Percentiles rank a stretch among this genome's conserved stretches.
Evolutionary conservation across 768 basidiomycete genomes (phyloP).

Genomic region (Asterophora parasitica): DNA sequence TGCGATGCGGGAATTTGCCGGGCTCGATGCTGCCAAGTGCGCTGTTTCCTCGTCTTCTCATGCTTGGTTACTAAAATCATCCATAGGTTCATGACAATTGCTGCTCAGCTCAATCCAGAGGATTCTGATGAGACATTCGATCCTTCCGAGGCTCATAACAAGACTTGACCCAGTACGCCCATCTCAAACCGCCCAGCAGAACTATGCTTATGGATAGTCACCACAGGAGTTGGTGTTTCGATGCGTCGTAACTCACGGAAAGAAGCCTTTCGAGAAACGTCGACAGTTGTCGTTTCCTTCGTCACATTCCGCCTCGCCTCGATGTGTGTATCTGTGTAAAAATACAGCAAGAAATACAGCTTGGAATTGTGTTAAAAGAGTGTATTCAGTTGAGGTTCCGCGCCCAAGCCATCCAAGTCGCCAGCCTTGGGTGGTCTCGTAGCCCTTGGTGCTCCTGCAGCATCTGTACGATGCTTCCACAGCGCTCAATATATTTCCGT

Average conservation of each 20-base stretch:
- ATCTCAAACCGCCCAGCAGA: background rate
- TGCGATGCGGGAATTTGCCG: conserved; percentile 76
- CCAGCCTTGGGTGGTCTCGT: conserved; percentile 24
- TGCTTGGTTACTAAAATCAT: background rate
- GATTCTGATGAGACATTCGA: conserved; percentile 18
- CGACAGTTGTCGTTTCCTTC: no score
- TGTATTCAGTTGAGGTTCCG: conserved; percentile 5
- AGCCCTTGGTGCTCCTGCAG: conserved; percentile 27
- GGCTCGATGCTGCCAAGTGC: conserved; percentile 78
- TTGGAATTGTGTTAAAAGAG: background rate
- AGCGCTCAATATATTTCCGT: conserved; percentile 29
- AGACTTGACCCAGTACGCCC: background rate
- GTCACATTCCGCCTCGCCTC: background rate
- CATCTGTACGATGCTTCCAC: conserved; percentile 24
- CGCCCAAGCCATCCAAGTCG: conserved; percentile 28
- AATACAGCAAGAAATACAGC: background rate
- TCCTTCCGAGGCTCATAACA: background rate
- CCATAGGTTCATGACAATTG: conserved; percentile 39
- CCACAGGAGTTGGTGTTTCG: no score
- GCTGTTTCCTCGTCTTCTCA: conserved; percentile 19
- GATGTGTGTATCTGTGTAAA: background rate
- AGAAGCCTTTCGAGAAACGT: no score
- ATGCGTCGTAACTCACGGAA: no score
- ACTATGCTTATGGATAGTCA: no score
- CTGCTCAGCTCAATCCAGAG: conserved; percentile 32